Conservation (phyloP, 169 alveolate genomes). For the Babesia caballi region DNA sequence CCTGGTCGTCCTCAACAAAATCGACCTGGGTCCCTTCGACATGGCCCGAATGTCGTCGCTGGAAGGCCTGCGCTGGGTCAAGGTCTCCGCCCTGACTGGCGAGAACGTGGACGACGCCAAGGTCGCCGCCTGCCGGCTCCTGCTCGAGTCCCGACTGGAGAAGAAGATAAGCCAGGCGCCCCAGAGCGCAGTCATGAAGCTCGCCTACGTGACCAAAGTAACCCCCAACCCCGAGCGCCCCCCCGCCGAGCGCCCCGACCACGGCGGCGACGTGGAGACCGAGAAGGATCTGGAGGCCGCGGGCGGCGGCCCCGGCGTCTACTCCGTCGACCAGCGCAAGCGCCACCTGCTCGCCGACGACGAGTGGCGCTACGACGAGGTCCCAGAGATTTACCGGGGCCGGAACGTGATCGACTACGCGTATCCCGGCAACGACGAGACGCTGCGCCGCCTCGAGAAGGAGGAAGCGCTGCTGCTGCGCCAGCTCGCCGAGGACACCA, state of each 20-base stretch:
- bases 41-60: conserved; percentile 77
- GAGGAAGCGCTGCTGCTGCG: conserved; percentile 88
- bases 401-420: conserved; percentile 96
- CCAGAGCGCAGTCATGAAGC: conserved; percentile 33
- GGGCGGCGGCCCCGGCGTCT: conserved; percentile 99
- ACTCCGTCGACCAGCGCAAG: conserved; percentile 86
- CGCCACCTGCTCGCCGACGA: conserved; percentile 85
- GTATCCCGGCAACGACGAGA: conserved; percentile 93
- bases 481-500: conserved; percentile 19
- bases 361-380: conserved; percentile 95
- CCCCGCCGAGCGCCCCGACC: conserved; percentile 69
- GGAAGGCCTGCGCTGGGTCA: conserved; percentile 70
- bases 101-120: conserved; percentile 88
- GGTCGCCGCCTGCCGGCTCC: conserved; percentile 82
- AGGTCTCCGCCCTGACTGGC: conserved; percentile 78
- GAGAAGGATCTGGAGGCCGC: conserved; percentile 66
- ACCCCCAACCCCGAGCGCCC: conserved; percentile 81
- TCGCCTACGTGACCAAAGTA: conserved; percentile 39
- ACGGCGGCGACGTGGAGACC: conserved; percentile 31
- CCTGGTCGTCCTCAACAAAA: conserved; percentile 92
- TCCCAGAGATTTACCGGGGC: conserved; percentile 97
- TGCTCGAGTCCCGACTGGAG: conserved; percentile 70
- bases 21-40: conserved; percentile 86
- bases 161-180: conserved; percentile 50
- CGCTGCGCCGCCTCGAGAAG: conserved; percentile 91